Evolutionary conservation across 441 rosid species (phyloP), one percentile per base, ranked within the genome.

Genomic region (Lepidium campestre): DNA sequence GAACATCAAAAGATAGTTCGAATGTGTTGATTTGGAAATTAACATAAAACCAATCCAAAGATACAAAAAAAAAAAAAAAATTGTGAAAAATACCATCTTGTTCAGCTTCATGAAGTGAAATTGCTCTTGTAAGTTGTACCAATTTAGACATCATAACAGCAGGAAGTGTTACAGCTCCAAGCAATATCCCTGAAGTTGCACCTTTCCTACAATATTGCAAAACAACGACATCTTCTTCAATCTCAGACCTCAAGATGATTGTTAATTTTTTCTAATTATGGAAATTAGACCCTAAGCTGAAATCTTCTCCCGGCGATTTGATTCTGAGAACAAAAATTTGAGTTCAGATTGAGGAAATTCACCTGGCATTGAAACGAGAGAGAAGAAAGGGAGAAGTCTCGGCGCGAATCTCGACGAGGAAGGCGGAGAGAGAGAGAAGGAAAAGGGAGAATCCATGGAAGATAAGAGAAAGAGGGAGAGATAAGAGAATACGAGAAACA

Each of bases 161-260:
- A 10, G 98, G 97, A 69, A 94, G 81, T 29, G 98, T 88, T 54
- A 88, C 86, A 17, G 94, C 88, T 57, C 96, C 97, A 1, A 94
- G 68, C 42, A 91, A 80, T 61, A 94, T 88, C 77, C 99, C 98
- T 7, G 99, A 94, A 5, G 97, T 83, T 69, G 85, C 97, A 25
- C 94, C 98, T 4, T 84, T 83, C 80, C 99, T 93, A 71, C 42
- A 63, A 70, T 71, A 67, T 42, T 7, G 40, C 49, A 17, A 42
- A 17, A 47, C 34, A 10, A 52, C 37, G 22, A n/a, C 5, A 36
- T 40, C 49, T 10, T 31, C 42, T 42, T 59, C 23, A 42, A 8
- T 10, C 15, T 7, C 34, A 29, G 10, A 29, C 34, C 10, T 4
- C 9, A 29, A 29, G 10, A 29, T 29, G 34, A 7, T 7, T 29